These are phyloP conservation scores for Leccinum sublutescens DNA, from an alignment of 768 basidiomycete genomes.

Conservation along the genomic window DNA sequence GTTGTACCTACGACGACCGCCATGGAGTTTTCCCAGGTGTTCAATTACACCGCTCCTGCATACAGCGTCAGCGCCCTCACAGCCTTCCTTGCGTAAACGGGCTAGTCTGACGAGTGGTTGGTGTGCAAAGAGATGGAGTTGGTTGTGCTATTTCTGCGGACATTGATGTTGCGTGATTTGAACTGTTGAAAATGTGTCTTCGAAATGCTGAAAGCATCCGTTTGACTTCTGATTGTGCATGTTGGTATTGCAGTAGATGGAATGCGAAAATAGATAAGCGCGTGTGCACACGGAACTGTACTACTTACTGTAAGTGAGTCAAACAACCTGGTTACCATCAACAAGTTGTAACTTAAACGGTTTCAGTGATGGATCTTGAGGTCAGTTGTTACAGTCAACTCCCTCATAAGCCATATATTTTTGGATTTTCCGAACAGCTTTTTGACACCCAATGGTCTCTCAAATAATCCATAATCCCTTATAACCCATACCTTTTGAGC, in stretches of 20 bases:
- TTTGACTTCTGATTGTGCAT: constrained; percentile 71
- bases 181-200: constrained; percentile 39
- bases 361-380: neutral
- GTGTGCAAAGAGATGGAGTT: neutral
- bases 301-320: no score
- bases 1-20: constrained; percentile 46
- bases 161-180: constrained; percentile 23
- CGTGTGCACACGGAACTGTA: no score
- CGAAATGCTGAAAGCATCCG: constrained; percentile 49
- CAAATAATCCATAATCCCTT: no score
- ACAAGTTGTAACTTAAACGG: neutral
- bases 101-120: neutral
- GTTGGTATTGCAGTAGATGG: constrained; percentile 28
- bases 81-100: constrained; percentile 4
- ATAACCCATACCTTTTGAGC: no score
- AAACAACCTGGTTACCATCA: no score
- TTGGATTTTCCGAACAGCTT: no score
- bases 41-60: constrained; percentile 54
- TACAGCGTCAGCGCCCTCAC: constrained; percentile 41
- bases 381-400: neutral
- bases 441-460: no score
- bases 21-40: constrained; percentile 47
- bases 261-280: no score
- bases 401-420: no score
- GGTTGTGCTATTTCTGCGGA: neutral